Evolutionary conservation across 352 stramenopile species (phyloP).

Genomic region (Phytophthora europaea): DNA sequence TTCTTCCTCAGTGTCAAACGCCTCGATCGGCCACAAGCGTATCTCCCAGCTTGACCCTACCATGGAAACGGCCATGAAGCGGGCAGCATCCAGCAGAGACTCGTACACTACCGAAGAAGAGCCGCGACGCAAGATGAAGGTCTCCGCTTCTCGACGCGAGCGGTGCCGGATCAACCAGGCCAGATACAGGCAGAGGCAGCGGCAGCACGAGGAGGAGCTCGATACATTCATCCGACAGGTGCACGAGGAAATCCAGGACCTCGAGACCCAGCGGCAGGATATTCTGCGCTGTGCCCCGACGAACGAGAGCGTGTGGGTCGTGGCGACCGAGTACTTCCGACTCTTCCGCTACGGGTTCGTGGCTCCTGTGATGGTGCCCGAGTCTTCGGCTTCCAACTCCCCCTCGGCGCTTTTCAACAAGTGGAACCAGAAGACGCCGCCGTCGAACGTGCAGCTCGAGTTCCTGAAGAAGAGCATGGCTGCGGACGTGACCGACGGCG

Average conservation of each 20-base stretch:
- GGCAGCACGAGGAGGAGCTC: constrained; percentile 8
- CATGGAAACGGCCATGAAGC: neutral
- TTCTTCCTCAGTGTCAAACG: neutral
- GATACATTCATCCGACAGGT: neutral
- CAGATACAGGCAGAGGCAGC: constrained; percentile 13
- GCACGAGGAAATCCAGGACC: constrained; percentile 6
- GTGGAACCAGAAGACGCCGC: neutral
- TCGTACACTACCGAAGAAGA: neutral
- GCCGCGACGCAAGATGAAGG: neutral
- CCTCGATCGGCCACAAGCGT: neutral
- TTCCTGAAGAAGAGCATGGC: constrained; percentile 12
- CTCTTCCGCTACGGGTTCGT: constrained; percentile 18
- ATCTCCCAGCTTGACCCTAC: neutral
- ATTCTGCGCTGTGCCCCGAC: neutral
- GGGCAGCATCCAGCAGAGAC: neutral
- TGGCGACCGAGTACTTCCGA: constrained; percentile 25
- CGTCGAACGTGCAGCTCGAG: constrained; percentile 7
- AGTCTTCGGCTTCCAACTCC: neutral
- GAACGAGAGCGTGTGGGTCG: constrained; percentile 19
- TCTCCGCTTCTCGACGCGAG: constrained; percentile 8
- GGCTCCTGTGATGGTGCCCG: neutral
- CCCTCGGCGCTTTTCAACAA: neutral
- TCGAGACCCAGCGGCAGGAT: constrained; percentile 8
- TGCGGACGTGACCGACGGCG: constrained; percentile 17
- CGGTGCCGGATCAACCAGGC: constrained; percentile 22